Evolutionary conservation across 2,329 filamentous ascomycete genomes (phyloP), one percentile per base, ranked within the genome.

Genomic region (Aureobasidium uvarum): DNA sequence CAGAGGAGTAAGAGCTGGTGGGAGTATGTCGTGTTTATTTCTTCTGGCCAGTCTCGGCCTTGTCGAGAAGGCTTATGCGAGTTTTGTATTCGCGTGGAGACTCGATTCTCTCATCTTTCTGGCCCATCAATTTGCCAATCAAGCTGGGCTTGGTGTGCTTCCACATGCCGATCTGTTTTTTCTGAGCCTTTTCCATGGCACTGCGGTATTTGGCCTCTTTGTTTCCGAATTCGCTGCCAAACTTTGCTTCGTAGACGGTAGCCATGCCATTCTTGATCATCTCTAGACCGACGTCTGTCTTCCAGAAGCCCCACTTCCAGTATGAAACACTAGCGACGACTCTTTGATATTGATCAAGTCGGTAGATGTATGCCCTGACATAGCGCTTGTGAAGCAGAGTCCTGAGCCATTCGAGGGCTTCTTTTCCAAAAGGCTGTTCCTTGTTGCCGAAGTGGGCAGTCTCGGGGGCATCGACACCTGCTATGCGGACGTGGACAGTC

Each of bases 381-480:
- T 88, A 87, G 39, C 86, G 86, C 67, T 89, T 83, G 25, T 86
- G 79, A 11, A 98, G 81, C 75, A 92, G 91, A 5, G 79, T 78
- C 18, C 84, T 86, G n/a, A 99, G 84, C 87, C 91, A 98, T 20
- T 85, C 79, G 62, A 94, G 81, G 8, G 95, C 92, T 77, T 98
- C 94, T 66, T 86, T 82, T 3, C 91, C 84, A 75, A 87, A 92
- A 0, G 93, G 94, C 77, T 99, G 95, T 11, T 88, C 90, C 31
- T 91, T 89, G 59, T 87, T 86, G 63, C 96, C 96, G 77, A 97
- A 99, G 77, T 99, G 95, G 10, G 93, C 89, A 65, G 90, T 82
- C 78, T 99, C 95, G 1, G 95, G 95, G 13, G 96, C 95, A 77
- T 99, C 95, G 64, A 99, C 81, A 58, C 95, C 95, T 18, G 95